phyloP scores from a whole-genome alignment of 192 early-diverging fungal genomes.

The Borealophlyctis nickersoniae region DNA sequence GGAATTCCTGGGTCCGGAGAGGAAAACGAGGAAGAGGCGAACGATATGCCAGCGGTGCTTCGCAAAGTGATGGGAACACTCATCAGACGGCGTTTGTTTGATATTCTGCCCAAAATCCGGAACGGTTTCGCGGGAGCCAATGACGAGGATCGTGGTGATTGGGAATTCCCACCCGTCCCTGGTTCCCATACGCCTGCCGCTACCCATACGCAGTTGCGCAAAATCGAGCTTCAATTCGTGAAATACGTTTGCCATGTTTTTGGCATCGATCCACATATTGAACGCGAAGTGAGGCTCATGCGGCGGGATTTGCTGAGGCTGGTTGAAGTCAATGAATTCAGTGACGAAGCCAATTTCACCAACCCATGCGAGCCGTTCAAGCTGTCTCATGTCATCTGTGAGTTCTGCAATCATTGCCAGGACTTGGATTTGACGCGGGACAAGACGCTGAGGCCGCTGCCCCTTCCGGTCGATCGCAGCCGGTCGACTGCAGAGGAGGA shows the following conservation, averaged over 20 bases:
- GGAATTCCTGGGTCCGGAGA: conserved; percentile 1
- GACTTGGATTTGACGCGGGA: conserved; percentile 94
- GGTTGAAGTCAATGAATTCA: conserved; percentile 76
- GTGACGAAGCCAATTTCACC: conserved; percentile 67
- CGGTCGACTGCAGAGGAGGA: conserved; percentile 1
- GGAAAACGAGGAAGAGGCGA: not conserved
- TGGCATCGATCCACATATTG: conserved; percentile 66
- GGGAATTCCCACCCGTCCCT: conserved; percentile 66
- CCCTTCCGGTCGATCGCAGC: conserved; percentile 38
- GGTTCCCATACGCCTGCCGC: conserved; percentile 79
- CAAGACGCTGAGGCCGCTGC: conserved; percentile 56
- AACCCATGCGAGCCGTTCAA: conserved; percentile 82
- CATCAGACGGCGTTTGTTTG: conserved; percentile 62
- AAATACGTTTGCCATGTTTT: conserved; percentile 77
- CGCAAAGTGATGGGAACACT: not conserved
- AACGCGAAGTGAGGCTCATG: conserved; percentile 75
- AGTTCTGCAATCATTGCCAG: conserved; percentile 76
- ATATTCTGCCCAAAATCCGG: conserved; percentile 58
- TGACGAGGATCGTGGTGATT: conserved; percentile 23
- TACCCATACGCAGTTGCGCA: not conserved
- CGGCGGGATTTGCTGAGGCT: conserved; percentile 73
- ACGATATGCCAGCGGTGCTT: too few species aligned
- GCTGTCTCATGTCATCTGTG: conserved; percentile 79
- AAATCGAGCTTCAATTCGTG: conserved; percentile 65
- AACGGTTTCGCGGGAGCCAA: conserved; percentile 10